Percentiles rank a stretch among this genome's conserved stretches.
Evolutionary conservation across 179 eudicot genomes (phyloP).

Genomic region (Beta lomatogona): DNA sequence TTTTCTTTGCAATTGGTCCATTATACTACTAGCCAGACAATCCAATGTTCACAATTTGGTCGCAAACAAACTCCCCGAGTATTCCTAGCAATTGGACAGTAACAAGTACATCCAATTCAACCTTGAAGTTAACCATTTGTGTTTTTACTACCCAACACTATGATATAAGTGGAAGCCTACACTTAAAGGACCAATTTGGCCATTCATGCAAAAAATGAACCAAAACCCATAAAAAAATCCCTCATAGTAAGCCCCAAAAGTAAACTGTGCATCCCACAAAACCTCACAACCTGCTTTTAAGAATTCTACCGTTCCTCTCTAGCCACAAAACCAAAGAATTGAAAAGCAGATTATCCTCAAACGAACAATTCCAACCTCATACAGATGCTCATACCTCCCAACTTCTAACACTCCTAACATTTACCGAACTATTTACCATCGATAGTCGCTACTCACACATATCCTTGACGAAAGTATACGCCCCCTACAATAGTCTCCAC

Average conservation of each 20-base stretch:
- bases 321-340: neutral
- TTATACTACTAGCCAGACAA: neutral
- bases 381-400: neutral
- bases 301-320: slow-evolving; percentile 7
- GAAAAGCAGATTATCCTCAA: neutral
- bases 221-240: neutral
- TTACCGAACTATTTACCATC: neutral
- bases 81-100: too few relatives aligned
- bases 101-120: neutral
- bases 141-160: neutral
- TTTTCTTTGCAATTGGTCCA: neutral
- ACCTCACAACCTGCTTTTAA: neutral
- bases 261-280: neutral
- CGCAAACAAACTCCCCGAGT: neutral
- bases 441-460: neutral
- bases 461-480: neutral
- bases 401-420: neutral
- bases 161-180: neutral
- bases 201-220: neutral
- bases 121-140: neutral
- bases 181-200: neutral
- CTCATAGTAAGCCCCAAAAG: neutral
- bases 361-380: neutral
- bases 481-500: neutral
- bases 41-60: neutral